These are phyloP conservation scores for Yarrowia sp. DNA, from an alignment of 805 yeast species.

Conservation along the genomic window DNA sequence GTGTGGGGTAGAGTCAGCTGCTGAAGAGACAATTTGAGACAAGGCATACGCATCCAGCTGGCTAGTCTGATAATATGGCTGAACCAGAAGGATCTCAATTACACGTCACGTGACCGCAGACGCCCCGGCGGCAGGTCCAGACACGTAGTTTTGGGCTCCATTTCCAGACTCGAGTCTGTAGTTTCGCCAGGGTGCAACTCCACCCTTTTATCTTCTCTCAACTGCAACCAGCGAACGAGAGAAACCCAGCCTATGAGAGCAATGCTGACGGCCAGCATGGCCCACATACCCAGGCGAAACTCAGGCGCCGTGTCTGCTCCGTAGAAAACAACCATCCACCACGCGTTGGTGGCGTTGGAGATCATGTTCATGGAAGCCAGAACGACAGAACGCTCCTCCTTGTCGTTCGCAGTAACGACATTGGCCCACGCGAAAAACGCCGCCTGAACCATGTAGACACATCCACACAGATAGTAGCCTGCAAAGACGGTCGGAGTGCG, in stretches of 20 bases:
- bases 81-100: too few relatives aligned
- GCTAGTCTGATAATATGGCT: too few relatives aligned
- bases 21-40: neutral
- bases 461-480: slow-evolving; percentile 40
- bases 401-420: slow-evolving; percentile 37
- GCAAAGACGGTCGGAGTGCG: slow-evolving; percentile 39
- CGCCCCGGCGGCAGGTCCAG: neutral
- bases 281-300: slow-evolving; percentile 39
- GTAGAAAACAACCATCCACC: slow-evolving; percentile 46
- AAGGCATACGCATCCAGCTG: neutral
- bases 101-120: neutral
- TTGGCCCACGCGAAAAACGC: slow-evolving; percentile 45
- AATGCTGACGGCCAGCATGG: slow-evolving; percentile 19
- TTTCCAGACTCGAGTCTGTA: neutral
- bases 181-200: neutral
- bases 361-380: slow-evolving; percentile 39
- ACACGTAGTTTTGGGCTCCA: neutral
- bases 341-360: slow-evolving; percentile 46
- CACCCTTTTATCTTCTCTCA: neutral
- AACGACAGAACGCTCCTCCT: slow-evolving; percentile 40
- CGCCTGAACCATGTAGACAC: slow-evolving; percentile 38
- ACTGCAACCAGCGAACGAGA: neutral
- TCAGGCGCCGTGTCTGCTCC: slow-evolving; percentile 44
- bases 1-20: slow-evolving; percentile 22
- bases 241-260: slow-evolving; percentile 1